These are phyloP conservation scores for Solanum sparsipilum DNA, from an alignment of 257 asterid genomes.

Conservation along the genomic window DNA sequence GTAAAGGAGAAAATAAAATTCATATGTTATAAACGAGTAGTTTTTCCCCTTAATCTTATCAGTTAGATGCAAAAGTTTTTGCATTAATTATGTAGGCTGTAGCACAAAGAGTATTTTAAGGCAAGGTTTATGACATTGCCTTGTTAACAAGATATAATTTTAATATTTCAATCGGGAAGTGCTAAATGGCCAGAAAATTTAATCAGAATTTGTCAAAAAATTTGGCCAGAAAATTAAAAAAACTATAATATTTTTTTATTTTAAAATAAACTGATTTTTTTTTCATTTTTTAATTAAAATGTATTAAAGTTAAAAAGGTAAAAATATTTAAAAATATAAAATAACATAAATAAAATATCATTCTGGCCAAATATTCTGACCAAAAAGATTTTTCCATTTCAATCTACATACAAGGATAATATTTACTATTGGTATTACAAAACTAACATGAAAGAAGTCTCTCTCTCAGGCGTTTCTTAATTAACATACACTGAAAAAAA, in stretches of 20 bases:
- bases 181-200: too few species aligned
- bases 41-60: not conserved
- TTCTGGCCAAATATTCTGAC: too few species aligned
- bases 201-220: too few species aligned
- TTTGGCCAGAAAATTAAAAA: too few species aligned
- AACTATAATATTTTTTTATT: too few species aligned
- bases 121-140: not conserved
- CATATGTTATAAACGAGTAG: not conserved
- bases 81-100: not conserved
- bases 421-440: not conserved
- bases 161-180: not conserved
- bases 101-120: not conserved
- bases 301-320: too few species aligned
- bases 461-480: not conserved
- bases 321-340: too few species aligned
- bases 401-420: not conserved
- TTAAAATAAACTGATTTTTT: too few species aligned
- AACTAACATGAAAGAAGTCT: not conserved
- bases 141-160: not conserved
- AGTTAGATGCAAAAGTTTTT: not conserved
- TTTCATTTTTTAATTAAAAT: too few species aligned
- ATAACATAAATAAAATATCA: too few species aligned
- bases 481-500: not conserved
- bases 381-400: too few species aligned
- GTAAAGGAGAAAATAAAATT: not conserved